Evolutionary conservation across 2,329 filamentous ascomycete species (phyloP).

Genomic region (Nothophoma quercina): DNA sequence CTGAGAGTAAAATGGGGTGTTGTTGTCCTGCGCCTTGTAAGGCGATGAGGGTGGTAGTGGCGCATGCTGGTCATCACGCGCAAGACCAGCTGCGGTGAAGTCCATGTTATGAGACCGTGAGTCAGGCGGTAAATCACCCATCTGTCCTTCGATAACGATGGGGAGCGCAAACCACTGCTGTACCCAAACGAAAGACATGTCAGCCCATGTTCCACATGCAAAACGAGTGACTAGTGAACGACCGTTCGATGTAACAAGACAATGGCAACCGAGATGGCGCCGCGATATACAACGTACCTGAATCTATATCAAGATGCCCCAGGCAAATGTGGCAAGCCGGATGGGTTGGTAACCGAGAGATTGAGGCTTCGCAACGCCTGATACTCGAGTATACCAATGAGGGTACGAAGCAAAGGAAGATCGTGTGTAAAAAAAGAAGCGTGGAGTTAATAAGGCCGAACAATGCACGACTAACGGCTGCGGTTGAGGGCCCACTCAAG

Average conservation of each 20-base stretch:
- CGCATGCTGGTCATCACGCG: constrained; percentile 34
- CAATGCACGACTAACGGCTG: constrained; percentile 45
- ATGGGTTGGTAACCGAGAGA: constrained; percentile 37
- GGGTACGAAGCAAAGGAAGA: constrained; percentile 36
- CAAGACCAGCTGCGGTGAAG: constrained; percentile 36
- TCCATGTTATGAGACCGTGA: constrained; percentile 42
- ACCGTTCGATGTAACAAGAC: constrained; percentile 25
- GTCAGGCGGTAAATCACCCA: constrained; percentile 50
- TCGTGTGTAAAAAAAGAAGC: constrained; percentile 49
- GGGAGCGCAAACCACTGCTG: constrained; percentile 54
- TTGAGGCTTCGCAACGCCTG: constrained; percentile 31
- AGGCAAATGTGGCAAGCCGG: constrained; percentile 44
- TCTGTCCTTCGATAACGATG: constrained; percentile 48
- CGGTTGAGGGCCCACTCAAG: constrained; percentile 38
- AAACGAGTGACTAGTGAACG: constrained; percentile 29
- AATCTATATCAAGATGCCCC: constrained; percentile 41
- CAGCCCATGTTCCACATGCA: constrained; percentile 45
- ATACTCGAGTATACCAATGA: constrained; percentile 43
- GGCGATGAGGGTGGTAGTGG: constrained; percentile 22
- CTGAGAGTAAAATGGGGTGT: constrained; percentile 49
- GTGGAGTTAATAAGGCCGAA: constrained; percentile 33
- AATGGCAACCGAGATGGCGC: constrained; percentile 11
- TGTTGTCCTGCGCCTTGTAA: constrained; percentile 33
- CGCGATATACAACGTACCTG: constrained; percentile 43
- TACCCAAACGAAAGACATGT: constrained; percentile 53